Evolutionary conservation across 345 rosid genomes (phyloP).

Genomic region (Arabis alpina): DNA sequence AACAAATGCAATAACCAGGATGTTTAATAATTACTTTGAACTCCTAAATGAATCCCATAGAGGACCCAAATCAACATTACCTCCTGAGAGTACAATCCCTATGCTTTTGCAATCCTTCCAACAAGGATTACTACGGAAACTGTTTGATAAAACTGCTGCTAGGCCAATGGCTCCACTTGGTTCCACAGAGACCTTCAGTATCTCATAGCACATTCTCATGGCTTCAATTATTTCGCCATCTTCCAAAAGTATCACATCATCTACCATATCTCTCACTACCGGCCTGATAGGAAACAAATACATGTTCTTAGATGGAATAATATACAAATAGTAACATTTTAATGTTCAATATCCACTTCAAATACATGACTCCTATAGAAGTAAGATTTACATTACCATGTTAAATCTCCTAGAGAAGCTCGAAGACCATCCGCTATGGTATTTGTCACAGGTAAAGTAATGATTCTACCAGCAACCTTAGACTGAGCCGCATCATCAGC

Average conservation of each 20-base stretch:
- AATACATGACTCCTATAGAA: background rate
- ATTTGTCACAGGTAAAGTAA: conserved; percentile 67
- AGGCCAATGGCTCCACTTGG: conserved; percentile 97
- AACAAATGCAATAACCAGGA: conserved; percentile 12
- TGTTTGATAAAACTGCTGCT: conserved; percentile 76
- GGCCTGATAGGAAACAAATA: conserved; percentile 54
- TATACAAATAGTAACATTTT: background rate
- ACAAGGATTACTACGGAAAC: conserved; percentile 58
- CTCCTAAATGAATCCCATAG: conserved; percentile 67
- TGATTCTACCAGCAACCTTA: conserved; percentile 72
- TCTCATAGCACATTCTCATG: conserved; percentile 83
- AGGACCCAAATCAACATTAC: conserved; percentile 76
- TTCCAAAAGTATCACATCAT: conserved; percentile 69
- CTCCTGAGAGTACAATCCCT: conserved; percentile 73
- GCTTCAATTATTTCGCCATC: conserved; percentile 75
- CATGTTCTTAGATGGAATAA: background rate
- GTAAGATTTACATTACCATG: conserved; percentile 59
- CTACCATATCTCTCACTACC: conserved; percentile 75
- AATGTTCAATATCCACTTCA: background rate
- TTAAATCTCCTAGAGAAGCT: conserved; percentile 78
- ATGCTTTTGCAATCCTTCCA: conserved; percentile 62
- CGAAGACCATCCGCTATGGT: conserved; percentile 90
- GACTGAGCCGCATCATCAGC: conserved; percentile 94
- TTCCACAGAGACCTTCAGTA: conserved; percentile 81
- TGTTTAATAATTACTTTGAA: conserved; percentile 20